These are phyloP conservation scores for Rhododendron henanense DNA, from an alignment of 148 eudicot genomes.

Conservation along the genomic window DNA sequence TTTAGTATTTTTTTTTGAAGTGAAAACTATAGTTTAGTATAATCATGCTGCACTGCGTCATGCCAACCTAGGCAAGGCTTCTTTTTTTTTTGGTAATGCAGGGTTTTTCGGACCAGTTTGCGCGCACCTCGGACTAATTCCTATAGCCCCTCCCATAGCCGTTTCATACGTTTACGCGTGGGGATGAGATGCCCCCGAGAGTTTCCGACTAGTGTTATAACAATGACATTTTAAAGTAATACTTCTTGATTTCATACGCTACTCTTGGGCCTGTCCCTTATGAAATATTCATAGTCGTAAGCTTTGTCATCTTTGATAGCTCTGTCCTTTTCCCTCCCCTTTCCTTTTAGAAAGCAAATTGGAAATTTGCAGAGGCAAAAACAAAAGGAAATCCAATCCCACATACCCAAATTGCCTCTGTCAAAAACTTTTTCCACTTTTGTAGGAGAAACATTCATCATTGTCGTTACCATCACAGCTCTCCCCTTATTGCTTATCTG, in stretches of 20 bases:
- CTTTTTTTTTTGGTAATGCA: neutral
- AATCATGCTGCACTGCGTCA: neutral
- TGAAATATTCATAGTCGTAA: neutral
- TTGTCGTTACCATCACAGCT: slow-evolving; percentile 10
- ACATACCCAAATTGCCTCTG: slow-evolving; percentile 32
- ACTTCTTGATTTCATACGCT: neutral
- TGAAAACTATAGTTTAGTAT: neutral
- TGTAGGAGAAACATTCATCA: slow-evolving; percentile 20
- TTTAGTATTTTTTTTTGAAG: no score
- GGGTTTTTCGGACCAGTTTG: no score
- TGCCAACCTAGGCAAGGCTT: neutral
- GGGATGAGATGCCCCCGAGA: no score
- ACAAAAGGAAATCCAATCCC: slow-evolving; percentile 23
- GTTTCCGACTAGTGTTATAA: neutral
- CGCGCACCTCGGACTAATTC: no score
- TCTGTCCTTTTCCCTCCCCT: slow-evolving; percentile 13
- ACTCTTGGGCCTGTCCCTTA: neutral
- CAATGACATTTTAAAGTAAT: neutral
- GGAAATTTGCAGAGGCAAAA: slow-evolving; percentile 5
- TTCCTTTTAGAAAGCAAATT: slow-evolving; percentile 26
- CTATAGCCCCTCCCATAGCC: no score
- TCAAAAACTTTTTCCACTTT: slow-evolving; percentile 46
- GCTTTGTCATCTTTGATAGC: slow-evolving; percentile 7
- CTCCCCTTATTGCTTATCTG: slow-evolving; percentile 11
- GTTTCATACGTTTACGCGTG: no score